A percentile compares a stretch with the other conserved stretches of the same genome.
Conservation (phyloP, 1,139 yeast species). For the Suhomyces ambrosiae region DNA sequence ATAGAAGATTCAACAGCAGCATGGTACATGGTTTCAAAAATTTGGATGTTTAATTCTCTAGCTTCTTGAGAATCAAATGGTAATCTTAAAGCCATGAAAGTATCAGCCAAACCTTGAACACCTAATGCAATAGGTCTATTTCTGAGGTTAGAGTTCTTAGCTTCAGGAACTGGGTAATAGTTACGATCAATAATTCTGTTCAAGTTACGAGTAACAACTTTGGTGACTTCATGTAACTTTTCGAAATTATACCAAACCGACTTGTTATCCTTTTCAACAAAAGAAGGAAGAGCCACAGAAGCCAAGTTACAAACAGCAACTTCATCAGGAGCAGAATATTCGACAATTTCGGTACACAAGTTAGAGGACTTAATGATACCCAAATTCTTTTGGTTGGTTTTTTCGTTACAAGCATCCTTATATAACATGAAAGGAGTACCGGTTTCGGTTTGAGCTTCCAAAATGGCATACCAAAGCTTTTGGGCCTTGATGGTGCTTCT, state of each 20-base stretch:
- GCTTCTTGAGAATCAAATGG: constrained; percentile 63
- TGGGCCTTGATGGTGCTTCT: constrained; percentile 77
- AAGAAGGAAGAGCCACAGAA: constrained; percentile 80
- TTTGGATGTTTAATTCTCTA: constrained; percentile 55
- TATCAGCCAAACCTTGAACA: constrained; percentile 65
- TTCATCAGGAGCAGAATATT: constrained; percentile 84
- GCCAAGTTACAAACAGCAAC: constrained; percentile 92
- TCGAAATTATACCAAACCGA: constrained; percentile 52
- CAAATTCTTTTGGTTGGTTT: constrained; percentile 83
- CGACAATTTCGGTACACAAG: constrained; percentile 88
- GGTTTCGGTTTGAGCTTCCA: constrained; percentile 90
- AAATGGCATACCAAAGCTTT: constrained; percentile 82
- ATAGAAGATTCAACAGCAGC: constrained; percentile 59
- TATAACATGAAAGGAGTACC: constrained; percentile 92
- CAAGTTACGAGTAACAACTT: constrained; percentile 57
- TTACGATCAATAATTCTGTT: constrained; percentile 60
- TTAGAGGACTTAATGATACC: constrained; percentile 88
- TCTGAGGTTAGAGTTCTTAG: constrained; percentile 53
- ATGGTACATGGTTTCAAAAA: constrained; percentile 63
- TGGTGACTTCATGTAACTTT: constrained; percentile 54
- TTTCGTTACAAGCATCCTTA: constrained; percentile 83
- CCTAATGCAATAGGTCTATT: constrained; percentile 66
- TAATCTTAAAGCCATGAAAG: constrained; percentile 56
- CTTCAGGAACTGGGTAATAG: constrained; percentile 57
- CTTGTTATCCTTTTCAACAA: constrained; percentile 46